Base-by-base conservation (phyloP, 768 basidiomycete species). In the Cystofilobasidium ferigula region DNA sequence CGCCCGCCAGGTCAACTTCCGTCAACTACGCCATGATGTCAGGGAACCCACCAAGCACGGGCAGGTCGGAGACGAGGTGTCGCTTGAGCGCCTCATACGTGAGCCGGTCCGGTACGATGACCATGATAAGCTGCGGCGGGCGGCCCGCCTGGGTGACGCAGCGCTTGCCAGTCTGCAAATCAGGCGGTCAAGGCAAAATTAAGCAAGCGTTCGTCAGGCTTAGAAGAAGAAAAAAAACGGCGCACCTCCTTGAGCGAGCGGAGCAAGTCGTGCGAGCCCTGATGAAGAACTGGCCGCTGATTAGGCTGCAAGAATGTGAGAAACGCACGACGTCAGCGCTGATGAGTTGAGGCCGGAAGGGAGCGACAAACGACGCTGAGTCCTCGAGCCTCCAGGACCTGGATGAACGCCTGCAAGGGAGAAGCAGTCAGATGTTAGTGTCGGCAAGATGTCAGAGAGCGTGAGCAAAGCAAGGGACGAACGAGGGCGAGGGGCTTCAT, bases 51-150 rank as follows among this genome's bases (percentile, higher is more conserved):
- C 45, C 45, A n/a, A 47, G 45, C 22, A 54, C 30, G 30, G 51
- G 51, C 51, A 54, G 30, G 51, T 28, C 51, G 28, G 30, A 47
- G 1, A 28, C 42, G 26, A 24, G 22, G 30, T 61, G 43, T 12
- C 32, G 43, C 60, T 61, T 61, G 32, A 61, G 45, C 14, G 40
- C 16, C 28, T 61, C 60, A 30, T 61, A 61, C 42, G 43, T 32
- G 26, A 32, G 47, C 6, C 60, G 60, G 32, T 61, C 60, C 5
- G 60, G 60, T 10, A 61, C 60, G 32, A 61, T 47, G 45, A 61
- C 12, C 30, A 61, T 42, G 9, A 61, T 28, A 12, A 61, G 26
- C 45, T 61, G 60, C 28, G 60, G 60, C 8, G 40, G 40, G 13
- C 40, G 14, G 18, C 16, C 13, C 4, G 0, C 10, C 16, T 45